Evolutionary conservation across 805 yeast species (phyloP).

Genomic region (Cephaloascus fragrans): DNA sequence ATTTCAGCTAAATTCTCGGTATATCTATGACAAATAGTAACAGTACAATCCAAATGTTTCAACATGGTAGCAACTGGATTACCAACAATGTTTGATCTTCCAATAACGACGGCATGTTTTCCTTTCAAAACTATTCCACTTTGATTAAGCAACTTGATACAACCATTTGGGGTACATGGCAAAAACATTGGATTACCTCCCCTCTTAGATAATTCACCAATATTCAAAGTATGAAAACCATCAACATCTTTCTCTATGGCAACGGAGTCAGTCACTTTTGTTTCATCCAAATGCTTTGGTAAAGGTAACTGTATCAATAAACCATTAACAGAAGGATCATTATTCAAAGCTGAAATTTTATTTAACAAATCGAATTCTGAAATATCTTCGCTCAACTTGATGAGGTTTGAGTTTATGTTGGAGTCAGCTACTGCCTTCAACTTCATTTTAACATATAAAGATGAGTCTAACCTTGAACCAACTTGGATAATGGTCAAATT

Average conservation of each 20-base stretch:
- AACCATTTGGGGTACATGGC: slow-evolving; percentile 96
- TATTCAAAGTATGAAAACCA: slow-evolving; percentile 83
- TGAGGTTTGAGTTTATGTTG: slow-evolving; percentile 56
- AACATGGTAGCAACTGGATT: slow-evolving; percentile 83
- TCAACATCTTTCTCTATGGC: slow-evolving; percentile 82
- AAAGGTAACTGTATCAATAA: slow-evolving; percentile 84
- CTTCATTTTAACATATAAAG: slow-evolving; percentile 87
- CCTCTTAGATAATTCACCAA: slow-evolving; percentile 83
- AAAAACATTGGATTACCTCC: slow-evolving; percentile 75
- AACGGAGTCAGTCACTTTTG: slow-evolving; percentile 73
- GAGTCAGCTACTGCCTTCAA: slow-evolving; percentile 84
- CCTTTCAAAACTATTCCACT: slow-evolving; percentile 66
- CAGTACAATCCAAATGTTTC: slow-evolving; percentile 76
- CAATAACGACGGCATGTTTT: slow-evolving; percentile 80
- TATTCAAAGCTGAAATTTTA: slow-evolving; percentile 54
- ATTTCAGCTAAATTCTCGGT: slow-evolving; percentile 48
- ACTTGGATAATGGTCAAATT: slow-evolving; percentile 79
- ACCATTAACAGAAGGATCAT: slow-evolving; percentile 75
- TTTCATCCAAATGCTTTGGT: slow-evolving; percentile 74
- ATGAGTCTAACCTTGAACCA: slow-evolving; percentile 82
- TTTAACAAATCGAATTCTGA: slow-evolving; percentile 51
- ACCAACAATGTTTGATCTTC: slow-evolving; percentile 95
- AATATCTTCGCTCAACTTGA: slow-evolving; percentile 54
- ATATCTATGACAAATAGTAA: slow-evolving; percentile 75
- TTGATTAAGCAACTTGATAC: slow-evolving; percentile 67